phyloP scores from a whole-genome alignment of 108 stramenopile genomes.

The Chaetoceros tenuissimus region DNA sequence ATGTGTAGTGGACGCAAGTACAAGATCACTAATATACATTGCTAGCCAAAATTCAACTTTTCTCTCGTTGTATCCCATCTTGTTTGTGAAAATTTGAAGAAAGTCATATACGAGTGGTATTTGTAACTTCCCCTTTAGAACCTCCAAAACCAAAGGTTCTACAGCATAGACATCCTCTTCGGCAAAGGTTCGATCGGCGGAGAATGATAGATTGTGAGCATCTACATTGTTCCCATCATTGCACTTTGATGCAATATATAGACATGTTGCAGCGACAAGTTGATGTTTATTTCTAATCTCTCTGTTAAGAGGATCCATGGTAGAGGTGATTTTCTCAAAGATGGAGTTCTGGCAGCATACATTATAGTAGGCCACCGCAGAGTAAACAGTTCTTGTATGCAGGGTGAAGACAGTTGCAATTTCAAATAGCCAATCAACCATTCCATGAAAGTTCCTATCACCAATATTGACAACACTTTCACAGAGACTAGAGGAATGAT shows the following conservation, averaged over 20 bases:
- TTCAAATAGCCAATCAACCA: not conserved
- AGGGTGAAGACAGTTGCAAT: not conserved
- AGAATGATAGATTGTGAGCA: not conserved
- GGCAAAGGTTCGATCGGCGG: not conserved
- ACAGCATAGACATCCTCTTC: not conserved
- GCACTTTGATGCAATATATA: not conserved
- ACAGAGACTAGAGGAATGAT: not conserved
- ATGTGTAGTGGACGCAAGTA: not conserved
- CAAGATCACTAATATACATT: not conserved
- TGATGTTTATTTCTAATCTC: not conserved
- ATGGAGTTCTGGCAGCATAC: not conserved
- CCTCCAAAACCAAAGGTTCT: not conserved
- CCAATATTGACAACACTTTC: not conserved
- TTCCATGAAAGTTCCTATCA: not conserved
- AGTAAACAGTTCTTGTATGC: not conserved
- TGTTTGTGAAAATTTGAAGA: not conserved
- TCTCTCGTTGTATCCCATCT: not conserved
- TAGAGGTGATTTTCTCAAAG: not conserved
- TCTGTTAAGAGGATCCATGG: not conserved
- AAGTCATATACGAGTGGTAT: not conserved
- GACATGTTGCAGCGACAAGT: not conserved
- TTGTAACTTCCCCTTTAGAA: not conserved
- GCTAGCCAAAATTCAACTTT: not conserved
- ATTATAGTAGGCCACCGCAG: not conserved
- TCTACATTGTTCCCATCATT: not conserved